A percentile compares a stretch with the other conserved stretches of the same genome.
phyloP scores from a whole-genome alignment of 768 basidiomycete genomes.

The Xerocomellus dryophilus region DNA sequence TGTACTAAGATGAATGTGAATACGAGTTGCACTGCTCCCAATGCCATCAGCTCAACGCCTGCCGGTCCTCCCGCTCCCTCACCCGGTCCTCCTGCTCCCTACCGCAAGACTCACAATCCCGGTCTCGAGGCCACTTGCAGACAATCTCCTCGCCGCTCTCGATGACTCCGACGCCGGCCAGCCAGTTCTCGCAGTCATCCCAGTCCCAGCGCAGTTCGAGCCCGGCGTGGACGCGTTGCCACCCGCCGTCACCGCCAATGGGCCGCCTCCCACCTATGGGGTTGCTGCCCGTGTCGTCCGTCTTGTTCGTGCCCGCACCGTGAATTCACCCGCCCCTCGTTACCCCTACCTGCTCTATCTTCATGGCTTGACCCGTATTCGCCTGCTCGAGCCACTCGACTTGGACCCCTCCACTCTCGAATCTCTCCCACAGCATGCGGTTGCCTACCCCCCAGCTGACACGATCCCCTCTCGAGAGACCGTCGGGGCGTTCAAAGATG shows the following conservation, averaged over 20 bases:
- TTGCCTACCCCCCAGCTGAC: conserved; percentile 45
- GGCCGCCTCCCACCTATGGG: conserved; percentile 51
- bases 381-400: conserved; percentile 43
- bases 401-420: conserved; percentile 27
- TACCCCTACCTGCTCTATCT: conserved; percentile 69
- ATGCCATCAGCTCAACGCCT: conserved; percentile 42
- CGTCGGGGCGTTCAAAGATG: conserved; percentile 65
- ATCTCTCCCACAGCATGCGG: conserved; percentile 39
- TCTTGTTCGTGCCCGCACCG: conserved; percentile 59
- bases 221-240: conserved; percentile 4
- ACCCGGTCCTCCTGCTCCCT: conserved; percentile 75
- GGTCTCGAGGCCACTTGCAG: conserved; percentile 57
- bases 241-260: conserved; percentile 1
- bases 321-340: conserved; percentile 31
- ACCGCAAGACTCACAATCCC: conserved; percentile 67
- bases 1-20: not conserved
- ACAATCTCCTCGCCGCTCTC: conserved; percentile 62
- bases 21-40: not conserved
- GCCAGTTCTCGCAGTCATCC: conserved; percentile 67
- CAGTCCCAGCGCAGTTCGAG: conserved; percentile 40
- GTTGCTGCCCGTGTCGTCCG: conserved; percentile 70
- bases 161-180: conserved; percentile 63
- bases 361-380: conserved; percentile 67
- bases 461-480: conserved; percentile 49
- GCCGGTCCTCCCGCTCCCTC: conserved; percentile 64